phyloP scores from a whole-genome alignment of 2,329 filamentous ascomycete genomes.

The Aspergillus sp. region DNA sequence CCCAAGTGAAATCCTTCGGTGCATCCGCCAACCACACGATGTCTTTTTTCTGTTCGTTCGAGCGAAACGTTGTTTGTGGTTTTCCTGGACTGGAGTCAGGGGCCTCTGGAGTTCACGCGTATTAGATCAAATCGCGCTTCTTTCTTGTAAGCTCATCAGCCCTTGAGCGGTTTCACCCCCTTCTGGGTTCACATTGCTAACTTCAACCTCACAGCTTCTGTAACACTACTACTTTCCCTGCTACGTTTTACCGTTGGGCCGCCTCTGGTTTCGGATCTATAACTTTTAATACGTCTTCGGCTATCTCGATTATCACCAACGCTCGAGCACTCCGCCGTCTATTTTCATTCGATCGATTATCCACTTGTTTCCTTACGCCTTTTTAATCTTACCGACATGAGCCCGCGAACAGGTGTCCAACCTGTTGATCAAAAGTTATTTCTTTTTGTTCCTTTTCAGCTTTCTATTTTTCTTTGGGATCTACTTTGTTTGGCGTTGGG shows the following conservation, averaged over 20 bases:
- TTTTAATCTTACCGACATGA: constrained; percentile 21
- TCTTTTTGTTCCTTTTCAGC: constrained; percentile 17
- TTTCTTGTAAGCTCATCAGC: constrained; percentile 25
- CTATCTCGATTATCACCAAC: constrained; percentile 20
- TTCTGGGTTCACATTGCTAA: constrained; percentile 11
- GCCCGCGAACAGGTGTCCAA: constrained; percentile 17
- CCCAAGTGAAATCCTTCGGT: constrained; percentile 28
- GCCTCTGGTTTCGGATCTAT: constrained; percentile 23
- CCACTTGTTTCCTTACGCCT: constrained; percentile 13
- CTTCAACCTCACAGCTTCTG: constrained; percentile 23
- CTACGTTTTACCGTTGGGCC: constrained; percentile 20
- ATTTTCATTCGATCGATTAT: constrained; percentile 26
- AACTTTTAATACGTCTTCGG: constrained; percentile 25
- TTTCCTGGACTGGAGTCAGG: constrained; percentile 24
- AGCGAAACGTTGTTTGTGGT: constrained; percentile 24
- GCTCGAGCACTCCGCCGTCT: constrained; percentile 23
- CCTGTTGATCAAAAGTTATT: constrained; percentile 27
- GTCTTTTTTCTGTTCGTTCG: constrained; percentile 14
- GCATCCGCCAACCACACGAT: constrained; percentile 22
- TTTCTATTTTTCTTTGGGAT: constrained; percentile 15
- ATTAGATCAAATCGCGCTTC: constrained; percentile 25
- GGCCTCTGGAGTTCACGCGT: constrained; percentile 27
- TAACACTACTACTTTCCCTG: constrained; percentile 31
- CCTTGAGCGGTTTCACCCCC: too few relatives aligned
- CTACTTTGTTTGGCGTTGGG: constrained; percentile 34